A percentile compares a stretch with the other conserved stretches of the same genome.
Conservation (phyloP, 495 filamentous ascomycete species). For the Neurospora sp. region DNA sequence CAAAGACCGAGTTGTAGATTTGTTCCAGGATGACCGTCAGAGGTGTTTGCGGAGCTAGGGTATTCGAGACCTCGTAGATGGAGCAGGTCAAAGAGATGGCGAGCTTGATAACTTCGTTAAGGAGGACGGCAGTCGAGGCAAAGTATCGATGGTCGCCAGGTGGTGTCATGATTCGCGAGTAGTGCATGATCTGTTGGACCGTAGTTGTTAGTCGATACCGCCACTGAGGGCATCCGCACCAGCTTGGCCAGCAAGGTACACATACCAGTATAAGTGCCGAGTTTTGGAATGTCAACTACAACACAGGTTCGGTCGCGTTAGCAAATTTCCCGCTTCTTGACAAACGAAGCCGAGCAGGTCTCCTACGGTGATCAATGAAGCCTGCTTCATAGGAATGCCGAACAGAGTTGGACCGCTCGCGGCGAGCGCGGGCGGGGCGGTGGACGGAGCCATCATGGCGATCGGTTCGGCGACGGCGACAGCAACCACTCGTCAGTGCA, state of each 20-base stretch:
- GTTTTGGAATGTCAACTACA: slow-evolving; percentile 69
- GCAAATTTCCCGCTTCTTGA: slow-evolving; percentile 12
- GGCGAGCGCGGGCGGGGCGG: slow-evolving; percentile 16
- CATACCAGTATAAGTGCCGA: slow-evolving; percentile 65
- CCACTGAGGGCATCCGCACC: background rate
- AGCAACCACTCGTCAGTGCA: background rate
- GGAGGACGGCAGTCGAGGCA: slow-evolving; percentile 86
- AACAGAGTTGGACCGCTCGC: slow-evolving; percentile 37
- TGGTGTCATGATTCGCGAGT: slow-evolving; percentile 83
- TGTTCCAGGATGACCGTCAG: slow-evolving; percentile 69
- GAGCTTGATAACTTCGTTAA: slow-evolving; percentile 90
- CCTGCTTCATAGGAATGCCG: slow-evolving; percentile 64
- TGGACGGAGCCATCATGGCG: background rate
- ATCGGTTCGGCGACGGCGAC: background rate
- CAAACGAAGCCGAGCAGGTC: slow-evolving; percentile 8
- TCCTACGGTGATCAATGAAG: slow-evolving; percentile 67
- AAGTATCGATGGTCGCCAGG: slow-evolving; percentile 77
- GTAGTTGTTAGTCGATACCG: slow-evolving; percentile 6
- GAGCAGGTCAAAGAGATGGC: slow-evolving; percentile 76
- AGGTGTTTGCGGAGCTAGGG: slow-evolving; percentile 63
- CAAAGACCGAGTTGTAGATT: slow-evolving; percentile 72
- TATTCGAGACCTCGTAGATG: slow-evolving; percentile 73
- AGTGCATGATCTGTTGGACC: slow-evolving; percentile 64
- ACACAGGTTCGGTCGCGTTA: slow-evolving; percentile 2
- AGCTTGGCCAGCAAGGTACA: background rate